Base-by-base conservation (phyloP, 305 asterid species). In the Fraxinus nigra region DNA sequence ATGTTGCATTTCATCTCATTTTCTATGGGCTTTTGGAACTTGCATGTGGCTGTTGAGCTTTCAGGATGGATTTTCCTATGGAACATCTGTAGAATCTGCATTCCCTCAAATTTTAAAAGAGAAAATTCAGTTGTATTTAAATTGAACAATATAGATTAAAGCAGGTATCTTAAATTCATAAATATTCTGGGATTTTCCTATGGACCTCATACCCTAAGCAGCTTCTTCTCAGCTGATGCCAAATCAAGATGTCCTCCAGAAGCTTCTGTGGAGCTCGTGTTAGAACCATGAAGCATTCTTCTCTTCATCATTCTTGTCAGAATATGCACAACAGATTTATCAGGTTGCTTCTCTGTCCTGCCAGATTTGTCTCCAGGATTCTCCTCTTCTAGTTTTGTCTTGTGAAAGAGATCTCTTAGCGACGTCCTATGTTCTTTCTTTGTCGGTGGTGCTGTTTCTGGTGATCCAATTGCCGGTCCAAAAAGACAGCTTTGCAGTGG, bases 1-100 rank as follows among this genome's bases (percentile, higher is more conserved):
- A 67, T 72, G 33, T 75, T 84, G 73, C 76, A 84, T 82, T 86
- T 91, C 24, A 48, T 81, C 86, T 89, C 92, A 78, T 85, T 77
- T 83, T 78, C 90, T 13, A 78, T 82, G 40, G 89, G 82, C 81
- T 87, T 87, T 8, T 81, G 84, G 78, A 85, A 69, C 86, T 81
- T 88, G 20, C 76, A 1, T 13, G 5, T 74, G 73, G 80, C 56
- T 32, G 85, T 72, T 43, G 86, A 59, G 84, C 87, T 88, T 83
- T 91, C 99, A 24, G 98, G 97, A 86, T 93, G 99, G 75, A 95
- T 94, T 90, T 93, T 95, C 87, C 93, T 88, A 84, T 89, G 93
- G 94, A 93, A 95, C 81, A 91, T 92, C 22, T 95, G 95, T 75
- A 89, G 91, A 63, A 95, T 91, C 98, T 95, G 97, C 32, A 61